Evolutionary conservation across 768 basidiomycete genomes (phyloP).

Genomic region (Amanita fuliginea): DNA sequence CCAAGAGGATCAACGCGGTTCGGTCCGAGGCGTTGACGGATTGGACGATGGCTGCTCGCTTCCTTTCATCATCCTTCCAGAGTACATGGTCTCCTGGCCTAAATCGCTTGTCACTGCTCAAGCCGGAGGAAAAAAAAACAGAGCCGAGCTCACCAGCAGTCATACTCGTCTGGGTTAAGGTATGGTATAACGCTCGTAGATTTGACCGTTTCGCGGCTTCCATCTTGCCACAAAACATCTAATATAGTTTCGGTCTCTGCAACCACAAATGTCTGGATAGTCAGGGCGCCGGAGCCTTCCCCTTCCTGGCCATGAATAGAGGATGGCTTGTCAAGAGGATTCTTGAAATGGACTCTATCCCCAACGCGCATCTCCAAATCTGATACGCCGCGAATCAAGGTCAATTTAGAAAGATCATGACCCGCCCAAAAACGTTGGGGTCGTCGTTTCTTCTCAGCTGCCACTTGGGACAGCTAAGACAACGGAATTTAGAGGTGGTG

Average conservation of each 20-base stretch:
- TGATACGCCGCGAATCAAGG: constrained; percentile 46
- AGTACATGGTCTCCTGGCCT: constrained; percentile 91
- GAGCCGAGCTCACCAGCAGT: constrained; percentile 56
- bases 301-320: constrained; percentile 52
- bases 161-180: constrained; percentile 83
- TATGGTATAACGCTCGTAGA: constrained; percentile 70
- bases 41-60: constrained; percentile 65
- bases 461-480: constrained; percentile 45
- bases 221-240: constrained; percentile 84
- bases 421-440: constrained; percentile 73
- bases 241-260: constrained; percentile 60
- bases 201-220: constrained; percentile 46
- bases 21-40: constrained; percentile 62
- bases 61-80: constrained; percentile 67
- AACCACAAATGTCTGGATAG: constrained; percentile 50
- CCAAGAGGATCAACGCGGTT: constrained; percentile 54
- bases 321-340: constrained; percentile 32
- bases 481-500: neutral
- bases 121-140: neutral
- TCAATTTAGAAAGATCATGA: constrained; percentile 49
- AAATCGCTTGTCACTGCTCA: constrained; percentile 7
- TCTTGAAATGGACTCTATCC: constrained; percentile 56
- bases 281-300: constrained; percentile 32
- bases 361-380: constrained; percentile 63
- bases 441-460: constrained; percentile 46